Conservation (phyloP, 2,329 filamentous ascomycete species). For the Catunica adiposa region DNA sequence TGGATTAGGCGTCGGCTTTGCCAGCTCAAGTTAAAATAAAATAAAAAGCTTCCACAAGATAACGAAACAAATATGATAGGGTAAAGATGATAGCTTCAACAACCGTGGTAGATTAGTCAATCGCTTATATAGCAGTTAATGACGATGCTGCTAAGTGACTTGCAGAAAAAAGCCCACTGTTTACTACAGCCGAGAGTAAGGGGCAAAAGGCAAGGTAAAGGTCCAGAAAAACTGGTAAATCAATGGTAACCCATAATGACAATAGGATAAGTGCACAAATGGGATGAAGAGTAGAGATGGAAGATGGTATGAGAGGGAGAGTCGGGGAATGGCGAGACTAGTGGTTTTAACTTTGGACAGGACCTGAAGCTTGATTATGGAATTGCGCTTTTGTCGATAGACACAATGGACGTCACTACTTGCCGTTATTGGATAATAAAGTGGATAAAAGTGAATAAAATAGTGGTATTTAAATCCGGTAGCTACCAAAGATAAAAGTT, state of each 20-base stretch:
- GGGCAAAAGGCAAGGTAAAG: background rate
- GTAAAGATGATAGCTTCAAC: no score
- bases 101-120: no score
- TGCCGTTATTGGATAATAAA: background rate
- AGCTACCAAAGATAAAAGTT: background rate
- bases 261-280: background rate
- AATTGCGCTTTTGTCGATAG: background rate
- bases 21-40: background rate
- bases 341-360: background rate
- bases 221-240: slow-evolving; percentile 1
- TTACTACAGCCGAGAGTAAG: background rate
- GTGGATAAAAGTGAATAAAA: background rate
- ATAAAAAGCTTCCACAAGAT: background rate
- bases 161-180: background rate
- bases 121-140: background rate
- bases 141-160: background rate
- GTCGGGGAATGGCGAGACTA: background rate
- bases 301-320: background rate
- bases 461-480: background rate
- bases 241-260: slow-evolving; percentile 8
- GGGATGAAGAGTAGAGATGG: background rate
- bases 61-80: no score
- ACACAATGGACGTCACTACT: background rate
- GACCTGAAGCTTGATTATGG: background rate
- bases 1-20: slow-evolving; percentile 14